Percentiles rank a stretch among this genome's conserved stretches.
These are phyloP conservation scores for Vitis rotundifolia DNA, from an alignment of 164 flowering plant genomes.

Conservation along the genomic window DNA sequence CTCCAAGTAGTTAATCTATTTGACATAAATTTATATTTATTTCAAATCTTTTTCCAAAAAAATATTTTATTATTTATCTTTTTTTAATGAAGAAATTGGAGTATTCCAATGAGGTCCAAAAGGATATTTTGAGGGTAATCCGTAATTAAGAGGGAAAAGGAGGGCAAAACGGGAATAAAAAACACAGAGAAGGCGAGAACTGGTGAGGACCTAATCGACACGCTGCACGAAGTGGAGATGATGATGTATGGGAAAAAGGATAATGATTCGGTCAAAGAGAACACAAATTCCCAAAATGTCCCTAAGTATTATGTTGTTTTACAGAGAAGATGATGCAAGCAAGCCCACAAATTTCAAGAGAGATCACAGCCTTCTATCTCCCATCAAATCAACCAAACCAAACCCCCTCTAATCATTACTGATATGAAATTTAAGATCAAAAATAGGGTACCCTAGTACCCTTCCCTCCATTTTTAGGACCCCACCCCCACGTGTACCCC, in stretches of 20 bases:
- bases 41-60: too few species aligned
- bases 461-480: constrained; percentile 1
- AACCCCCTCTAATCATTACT: constrained; percentile 22
- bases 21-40: too few species aligned
- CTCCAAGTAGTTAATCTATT: too few species aligned
- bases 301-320: constrained; percentile 10
- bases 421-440: constrained; percentile 11
- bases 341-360: constrained; percentile 14
- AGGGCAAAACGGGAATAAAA: constrained; percentile 5
- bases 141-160: background rate
- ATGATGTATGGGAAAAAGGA: constrained; percentile 11
- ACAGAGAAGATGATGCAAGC: constrained; percentile 9
- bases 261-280: constrained; percentile 18
- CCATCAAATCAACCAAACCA: constrained; percentile 20
- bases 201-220: background rate
- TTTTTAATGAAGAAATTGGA: too few species aligned
- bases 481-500: background rate
- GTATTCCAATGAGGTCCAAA: too few species aligned
- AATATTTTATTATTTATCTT: too few species aligned
- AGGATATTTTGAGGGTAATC: too few species aligned
- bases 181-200: background rate
- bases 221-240: constrained; percentile 17
- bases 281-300: constrained; percentile 24
- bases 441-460: background rate
- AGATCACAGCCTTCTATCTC: background rate